A percentile compares a stretch with the other conserved stretches of the same genome.
Conservation (phyloP, 805 yeast species). For the Millerozyma acaciae region DNA sequence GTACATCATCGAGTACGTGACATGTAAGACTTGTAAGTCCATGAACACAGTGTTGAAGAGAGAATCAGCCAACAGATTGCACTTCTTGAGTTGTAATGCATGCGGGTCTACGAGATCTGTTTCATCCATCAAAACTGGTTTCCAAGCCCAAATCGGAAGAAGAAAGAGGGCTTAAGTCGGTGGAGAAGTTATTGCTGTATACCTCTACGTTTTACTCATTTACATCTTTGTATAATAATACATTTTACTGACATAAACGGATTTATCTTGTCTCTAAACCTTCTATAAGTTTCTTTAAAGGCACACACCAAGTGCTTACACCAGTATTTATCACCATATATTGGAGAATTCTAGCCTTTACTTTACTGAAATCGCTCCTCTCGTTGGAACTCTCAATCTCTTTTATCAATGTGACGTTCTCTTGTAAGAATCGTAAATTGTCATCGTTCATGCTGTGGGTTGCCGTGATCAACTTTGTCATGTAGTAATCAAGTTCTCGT, state of each 20-base stretch:
- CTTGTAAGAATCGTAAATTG: too few relatives aligned
- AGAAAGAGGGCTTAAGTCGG: constrained; percentile 56
- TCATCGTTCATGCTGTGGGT: too few relatives aligned
- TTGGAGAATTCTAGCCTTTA: constrained; percentile 35
- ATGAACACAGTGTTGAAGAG: constrained; percentile 94
- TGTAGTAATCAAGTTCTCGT: too few relatives aligned
- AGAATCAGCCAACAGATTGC: constrained; percentile 93
- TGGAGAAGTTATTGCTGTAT: constrained; percentile 4
- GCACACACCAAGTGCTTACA: constrained; percentile 62
- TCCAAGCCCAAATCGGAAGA: constrained; percentile 95
- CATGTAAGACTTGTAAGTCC: constrained; percentile 98
- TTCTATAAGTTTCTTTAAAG: constrained; percentile 49
- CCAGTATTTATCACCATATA: constrained; percentile 59
- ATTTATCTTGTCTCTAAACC: too few relatives aligned
- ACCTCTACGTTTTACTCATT: constrained; percentile 2
- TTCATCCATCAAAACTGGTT: constrained; percentile 96
- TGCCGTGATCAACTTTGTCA: too few relatives aligned
- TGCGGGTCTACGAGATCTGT: constrained; percentile 98
- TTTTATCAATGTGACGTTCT: too few relatives aligned
- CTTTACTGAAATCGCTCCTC: constrained; percentile 15
- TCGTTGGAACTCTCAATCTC: constrained; percentile 18
- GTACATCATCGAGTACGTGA: constrained; percentile 94
- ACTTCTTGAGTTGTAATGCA: constrained; percentile 94
- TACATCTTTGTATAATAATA: constrained; percentile 12
- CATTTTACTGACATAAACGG: too few relatives aligned